These are phyloP conservation scores for Diplodia corticola DNA, from an alignment of 2,329 filamentous ascomycete genomes.

Conservation along the genomic window DNA sequence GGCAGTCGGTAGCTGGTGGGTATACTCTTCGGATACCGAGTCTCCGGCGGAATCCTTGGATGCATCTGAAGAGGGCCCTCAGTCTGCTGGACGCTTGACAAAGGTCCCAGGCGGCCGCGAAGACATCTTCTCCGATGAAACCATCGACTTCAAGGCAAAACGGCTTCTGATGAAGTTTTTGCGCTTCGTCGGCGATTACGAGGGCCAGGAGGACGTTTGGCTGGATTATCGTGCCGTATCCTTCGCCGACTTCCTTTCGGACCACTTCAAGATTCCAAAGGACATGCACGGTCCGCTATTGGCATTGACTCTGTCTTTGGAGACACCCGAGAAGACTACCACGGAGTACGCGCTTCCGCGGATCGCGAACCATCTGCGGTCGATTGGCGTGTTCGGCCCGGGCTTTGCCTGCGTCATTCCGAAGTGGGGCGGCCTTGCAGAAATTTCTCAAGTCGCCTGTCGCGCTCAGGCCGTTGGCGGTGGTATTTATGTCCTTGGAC, in stretches of 20 bases:
- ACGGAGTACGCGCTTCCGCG: constrained; percentile 70
- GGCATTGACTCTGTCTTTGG: constrained; percentile 74
- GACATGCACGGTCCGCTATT: constrained; percentile 65
- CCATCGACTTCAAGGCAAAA: constrained; percentile 78
- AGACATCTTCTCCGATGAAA: constrained; percentile 80
- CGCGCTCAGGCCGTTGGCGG: constrained; percentile 89
- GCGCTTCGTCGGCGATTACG: constrained; percentile 77
- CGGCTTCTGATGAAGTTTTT: constrained; percentile 90
- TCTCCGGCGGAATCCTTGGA: constrained; percentile 32
- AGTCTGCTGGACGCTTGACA: constrained; percentile 45
- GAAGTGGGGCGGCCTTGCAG: constrained; percentile 88
- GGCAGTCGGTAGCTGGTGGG: constrained; percentile 89
- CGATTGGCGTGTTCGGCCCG: constrained; percentile 82
- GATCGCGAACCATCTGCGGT: constrained; percentile 77
- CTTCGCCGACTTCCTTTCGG: constrained; percentile 60
- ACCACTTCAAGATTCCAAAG: constrained; percentile 57
- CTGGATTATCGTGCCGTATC: constrained; percentile 55
- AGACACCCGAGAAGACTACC: constrained; percentile 54
- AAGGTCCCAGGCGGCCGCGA: constrained; percentile 87
- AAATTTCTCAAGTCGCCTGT: constrained; percentile 88
- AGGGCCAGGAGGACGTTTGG: constrained; percentile 63
- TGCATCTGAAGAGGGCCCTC: neutral
- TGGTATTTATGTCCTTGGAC: constrained; percentile 82
- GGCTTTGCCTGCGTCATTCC: constrained; percentile 88
- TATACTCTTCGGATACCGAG: constrained; percentile 51